Conservation (phyloP, 1,284 basidiomycete species). For the Rhodotorula glutinis region DNA sequence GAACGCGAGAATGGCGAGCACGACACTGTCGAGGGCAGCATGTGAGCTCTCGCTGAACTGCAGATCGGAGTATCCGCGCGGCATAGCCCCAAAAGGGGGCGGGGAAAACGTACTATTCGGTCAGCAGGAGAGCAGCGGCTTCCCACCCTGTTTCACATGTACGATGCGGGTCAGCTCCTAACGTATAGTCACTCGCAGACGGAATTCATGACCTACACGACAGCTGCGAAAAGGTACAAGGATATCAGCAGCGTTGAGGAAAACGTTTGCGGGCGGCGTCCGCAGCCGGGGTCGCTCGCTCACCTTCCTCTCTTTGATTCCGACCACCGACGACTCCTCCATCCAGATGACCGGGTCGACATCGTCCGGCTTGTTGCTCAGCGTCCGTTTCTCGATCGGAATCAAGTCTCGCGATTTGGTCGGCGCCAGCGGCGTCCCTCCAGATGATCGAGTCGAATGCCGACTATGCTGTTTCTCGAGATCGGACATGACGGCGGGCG, state of each 20-base stretch:
- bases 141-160: constrained; percentile 8
- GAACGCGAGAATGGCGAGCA: constrained; percentile 55
- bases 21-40: constrained; percentile 8
- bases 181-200: no score
- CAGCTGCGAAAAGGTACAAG: background rate
- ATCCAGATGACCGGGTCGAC: constrained; percentile 13
- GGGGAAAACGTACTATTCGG: constrained; percentile 20
- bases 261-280: background rate
- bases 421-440: background rate
- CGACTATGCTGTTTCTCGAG: constrained; percentile 4
- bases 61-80: background rate
- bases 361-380: constrained; percentile 13
- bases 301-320: constrained; percentile 32
- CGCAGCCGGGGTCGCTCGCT: background rate
- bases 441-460: background rate
- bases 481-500: background rate
- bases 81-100: no score
- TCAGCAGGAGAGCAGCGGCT: constrained; percentile 20
- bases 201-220: background rate
- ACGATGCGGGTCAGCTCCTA: background rate
- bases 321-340: constrained; percentile 15
- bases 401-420: background rate
- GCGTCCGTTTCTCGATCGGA: constrained; percentile 6
- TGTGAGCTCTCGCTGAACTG: background rate
- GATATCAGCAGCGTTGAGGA: background rate